Evolutionary conservation across 148 eudicot species (phyloP).

Genomic region (Fagopyrum tataricum): DNA sequence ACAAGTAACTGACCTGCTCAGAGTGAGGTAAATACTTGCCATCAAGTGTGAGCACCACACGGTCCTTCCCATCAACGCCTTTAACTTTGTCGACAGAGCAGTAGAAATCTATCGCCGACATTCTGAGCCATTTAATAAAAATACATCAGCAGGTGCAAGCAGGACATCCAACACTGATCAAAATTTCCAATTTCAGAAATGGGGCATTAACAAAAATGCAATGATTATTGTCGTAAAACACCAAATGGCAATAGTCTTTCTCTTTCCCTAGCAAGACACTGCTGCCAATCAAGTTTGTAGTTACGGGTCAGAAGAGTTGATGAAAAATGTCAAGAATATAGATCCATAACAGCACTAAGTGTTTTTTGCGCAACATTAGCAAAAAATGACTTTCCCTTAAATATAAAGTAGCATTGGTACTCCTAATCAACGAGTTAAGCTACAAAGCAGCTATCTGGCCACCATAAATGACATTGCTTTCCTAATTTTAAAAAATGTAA

Average conservation of each 20-base stretch:
- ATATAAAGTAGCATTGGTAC: background rate
- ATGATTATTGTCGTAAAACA: background rate
- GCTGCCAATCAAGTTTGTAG: background rate
- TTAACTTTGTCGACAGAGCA: slow-evolving; percentile 93
- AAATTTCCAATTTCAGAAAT: background rate
- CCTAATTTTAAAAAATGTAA: background rate
- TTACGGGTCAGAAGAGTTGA: background rate
- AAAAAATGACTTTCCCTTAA: background rate
- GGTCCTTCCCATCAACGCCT: slow-evolving; percentile 92
- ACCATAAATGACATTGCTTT: background rate
- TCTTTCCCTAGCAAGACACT: background rate
- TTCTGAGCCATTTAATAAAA: slow-evolving; percentile 31
- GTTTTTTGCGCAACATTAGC: no score
- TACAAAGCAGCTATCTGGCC: background rate
- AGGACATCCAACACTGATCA: background rate
- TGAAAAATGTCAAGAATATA: background rate
- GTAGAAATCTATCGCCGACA: slow-evolving; percentile 95
- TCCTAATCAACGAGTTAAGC: background rate
- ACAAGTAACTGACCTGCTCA: slow-evolving; percentile 62
- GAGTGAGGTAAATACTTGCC: slow-evolving; percentile 81
- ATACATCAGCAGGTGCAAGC: slow-evolving; percentile 1
- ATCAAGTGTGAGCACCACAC: slow-evolving; percentile 77
- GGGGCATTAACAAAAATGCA: background rate
- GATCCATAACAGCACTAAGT: background rate
- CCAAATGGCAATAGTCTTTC: background rate